A percentile compares a stretch with the other conserved stretches of the same genome.
phyloP scores from a whole-genome alignment of 495 filamentous ascomycete genomes.

The Friedmanniomyces simplex region DNA sequence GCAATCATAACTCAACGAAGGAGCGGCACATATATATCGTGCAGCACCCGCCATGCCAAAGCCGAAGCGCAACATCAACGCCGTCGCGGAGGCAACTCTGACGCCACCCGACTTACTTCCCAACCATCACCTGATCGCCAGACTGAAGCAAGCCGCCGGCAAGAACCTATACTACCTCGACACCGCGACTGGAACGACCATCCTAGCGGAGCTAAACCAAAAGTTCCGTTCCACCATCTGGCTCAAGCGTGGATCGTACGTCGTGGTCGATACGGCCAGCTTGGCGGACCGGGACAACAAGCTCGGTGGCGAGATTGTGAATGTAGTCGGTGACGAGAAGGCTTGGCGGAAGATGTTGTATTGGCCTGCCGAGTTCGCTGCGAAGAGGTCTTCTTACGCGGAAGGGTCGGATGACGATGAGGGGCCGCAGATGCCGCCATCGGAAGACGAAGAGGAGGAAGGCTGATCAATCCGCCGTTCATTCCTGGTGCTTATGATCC shows the following conservation, averaged over 20 bases:
- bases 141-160: conserved; percentile 68
- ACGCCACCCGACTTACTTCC: conserved; percentile 62
- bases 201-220: conserved; percentile 67
- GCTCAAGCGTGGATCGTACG: conserved; percentile 78
- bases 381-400: conserved; percentile 45
- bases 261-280: conserved; percentile 63
- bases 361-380: conserved; percentile 74
- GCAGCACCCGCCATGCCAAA: conserved; percentile 35
- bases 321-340: conserved; percentile 85
- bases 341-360: conserved; percentile 82
- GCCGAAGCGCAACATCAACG: conserved; percentile 63
- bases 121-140: conserved; percentile 56
- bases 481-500: conserved; percentile 3
- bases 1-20: neutral
- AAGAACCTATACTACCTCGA: conserved; percentile 76
- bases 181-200: conserved; percentile 44
- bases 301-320: conserved; percentile 80
- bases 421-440: conserved; percentile 74
- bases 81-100: conserved; percentile 61
- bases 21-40: neutral
- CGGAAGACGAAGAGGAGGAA: conserved; percentile 53
- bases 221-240: conserved; percentile 84
- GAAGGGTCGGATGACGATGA: conserved; percentile 61
- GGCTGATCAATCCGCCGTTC: neutral
- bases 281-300: conserved; percentile 64